Evolutionary conservation across 352 stramenopile genomes (phyloP), one percentile per base, ranked within the genome.

Genomic region (Vaucheria bursata): DNA sequence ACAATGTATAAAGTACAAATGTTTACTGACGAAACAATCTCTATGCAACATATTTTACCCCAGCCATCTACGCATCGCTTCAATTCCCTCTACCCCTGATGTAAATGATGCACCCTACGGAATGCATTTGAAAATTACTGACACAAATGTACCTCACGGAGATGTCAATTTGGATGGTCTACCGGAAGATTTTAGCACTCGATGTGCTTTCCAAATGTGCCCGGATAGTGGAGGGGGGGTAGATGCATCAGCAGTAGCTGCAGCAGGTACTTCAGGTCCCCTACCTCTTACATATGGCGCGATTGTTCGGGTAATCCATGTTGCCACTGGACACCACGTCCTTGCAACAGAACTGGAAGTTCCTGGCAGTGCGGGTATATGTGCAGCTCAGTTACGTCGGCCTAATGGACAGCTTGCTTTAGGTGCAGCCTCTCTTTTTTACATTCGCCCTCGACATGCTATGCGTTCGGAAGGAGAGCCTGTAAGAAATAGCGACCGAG

Each of bases 381-480:
- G 45, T 25, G 45, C 45, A 25, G 45, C 25, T 12, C 12, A 59
- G 45, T 25, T 59, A 25, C 45, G 45, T 12, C 45, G 45, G 12
- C 12, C 45, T 25, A n/a, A n/a, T n/a, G 45, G 45, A 12, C 12
- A 59, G 12, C 12, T 18, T 25, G 45, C 45, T 12, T 25, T 25
- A 12, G 45, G 45, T 25, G 45, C 45, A 25, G 45, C 45, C 12
- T 12, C 45, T 12, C 45, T 59, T 12, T 59, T 59, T 25, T 59
- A 59, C 45, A 34, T 78, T 31, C 65, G 25, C 29, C 64, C 73
- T 32, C 29, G 73, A 32, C 73, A 78, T 49, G 4, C 31, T 29
- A 36, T 78, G 35, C 25, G 73, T 38, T 7, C 49, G 1, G 73
- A 78, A 7, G 65, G 3, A 18, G 73, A 78, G 45, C 67, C 52